Base-by-base conservation (phyloP, 2,329 filamentous ascomycete species). In the Fusarium redolens region DNA sequence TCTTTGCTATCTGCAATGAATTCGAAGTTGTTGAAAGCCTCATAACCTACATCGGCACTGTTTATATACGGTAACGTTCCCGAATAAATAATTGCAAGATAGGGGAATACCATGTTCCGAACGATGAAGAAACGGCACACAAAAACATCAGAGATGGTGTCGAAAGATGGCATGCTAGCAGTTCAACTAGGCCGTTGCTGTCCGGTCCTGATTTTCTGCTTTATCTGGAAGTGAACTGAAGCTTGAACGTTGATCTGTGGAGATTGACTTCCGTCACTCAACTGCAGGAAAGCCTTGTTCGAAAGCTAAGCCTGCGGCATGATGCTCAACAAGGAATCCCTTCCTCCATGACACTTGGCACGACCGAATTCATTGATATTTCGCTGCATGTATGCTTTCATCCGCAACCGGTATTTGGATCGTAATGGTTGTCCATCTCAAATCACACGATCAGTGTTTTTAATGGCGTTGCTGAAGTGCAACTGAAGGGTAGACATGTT, bases 391-490 rank as follows among this genome's bases (percentile, higher is more conserved):
- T 41, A 57, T 50, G 25, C 28, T 33, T 41, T 20, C 25, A 25
- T 63, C 33, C 18, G n/a, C 28, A 33, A 58, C n/a, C 22, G 31
- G 18, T 52, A 38, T 38, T 37, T 38, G 13, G 9, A 20, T 15
- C 5, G 15, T 37, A 37, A 37, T 15, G 22, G 55, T 40, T 47
- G 35, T 31, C 20, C 28, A 40, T 54, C 35, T 20, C 18, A 20
- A 51, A 38, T 59, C 70, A 68, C 67, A 65, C 66, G 68, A 64
- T 60, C 37, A 61, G 14, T 47, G n/a, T 43, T 38, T 22, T 44
- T 25, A 55, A 73, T 56, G 25, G 41, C 48, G 43, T 30, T 31
- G 35, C 43, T 25, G 10, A 47, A 41, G 25, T 37, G 40, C 37
- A 51, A 65, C 37, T 22, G 55, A 28, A 28, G 37, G 35, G n/a